Percentiles rank a stretch among this genome's conserved stretches.
phyloP scores from a whole-genome alignment of 371 early-diverging fungal genomes.

The Basidiobolus heterosporus region DNA sequence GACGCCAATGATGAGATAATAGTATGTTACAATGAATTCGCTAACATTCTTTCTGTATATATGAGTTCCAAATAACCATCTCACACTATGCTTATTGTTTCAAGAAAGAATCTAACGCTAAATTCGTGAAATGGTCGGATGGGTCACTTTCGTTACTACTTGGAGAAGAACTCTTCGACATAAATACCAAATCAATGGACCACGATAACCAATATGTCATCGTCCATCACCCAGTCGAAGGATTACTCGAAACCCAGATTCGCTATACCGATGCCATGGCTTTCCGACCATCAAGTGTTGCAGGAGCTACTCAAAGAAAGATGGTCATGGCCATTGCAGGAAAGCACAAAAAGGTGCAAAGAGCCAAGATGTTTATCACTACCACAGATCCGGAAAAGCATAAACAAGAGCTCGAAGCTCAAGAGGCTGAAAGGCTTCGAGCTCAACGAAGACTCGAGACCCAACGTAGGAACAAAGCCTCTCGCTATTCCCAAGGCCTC shows the following conservation, averaged over 20 bases:
- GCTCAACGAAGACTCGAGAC: too few species aligned
- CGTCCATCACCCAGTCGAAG: constrained; percentile 36
- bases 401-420: too few species aligned
- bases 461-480: too few species aligned
- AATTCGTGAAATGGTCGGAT: constrained; percentile 72
- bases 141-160: constrained; percentile 51
- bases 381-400: too few species aligned
- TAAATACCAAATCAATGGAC: constrained; percentile 26
- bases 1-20: not conserved
- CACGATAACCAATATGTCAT: constrained; percentile 47
- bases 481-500: too few species aligned
- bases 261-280: constrained; percentile 44
- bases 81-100: constrained; percentile 7
- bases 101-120: constrained; percentile 54
- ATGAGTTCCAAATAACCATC: constrained; percentile 1
- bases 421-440: too few species aligned
- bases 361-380: too few species aligned
- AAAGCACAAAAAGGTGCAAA: too few species aligned
- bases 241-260: constrained; percentile 45
- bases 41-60: not conserved
- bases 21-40: not conserved
- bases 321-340: too few species aligned
- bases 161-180: constrained; percentile 63
- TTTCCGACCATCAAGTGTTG: constrained; percentile 33
- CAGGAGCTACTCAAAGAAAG: too few species aligned